Evolutionary conservation across 2,329 filamentous ascomycete species (phyloP).

Genomic region (Chaetomium sp.): DNA sequence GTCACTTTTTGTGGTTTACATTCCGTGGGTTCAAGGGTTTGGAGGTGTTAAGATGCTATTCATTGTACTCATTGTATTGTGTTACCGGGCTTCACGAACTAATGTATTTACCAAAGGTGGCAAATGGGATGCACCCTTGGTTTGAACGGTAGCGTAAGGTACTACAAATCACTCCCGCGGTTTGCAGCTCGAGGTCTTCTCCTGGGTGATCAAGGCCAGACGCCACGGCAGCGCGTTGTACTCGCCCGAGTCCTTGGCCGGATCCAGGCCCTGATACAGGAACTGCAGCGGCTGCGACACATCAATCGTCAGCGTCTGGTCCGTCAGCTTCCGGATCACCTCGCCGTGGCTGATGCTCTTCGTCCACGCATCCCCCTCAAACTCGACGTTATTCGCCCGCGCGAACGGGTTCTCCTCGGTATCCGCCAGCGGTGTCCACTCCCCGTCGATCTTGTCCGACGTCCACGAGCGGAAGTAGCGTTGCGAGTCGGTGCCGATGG

Average conservation of each 20-base stretch:
- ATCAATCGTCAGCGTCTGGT: constrained; percentile 33
- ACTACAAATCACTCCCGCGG: too few species aligned
- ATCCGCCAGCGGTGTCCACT: constrained; percentile 31
- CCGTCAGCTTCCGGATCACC: constrained; percentile 29
- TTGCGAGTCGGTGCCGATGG: constrained; percentile 28
- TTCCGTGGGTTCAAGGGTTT: too few species aligned
- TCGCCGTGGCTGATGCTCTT: constrained; percentile 30
- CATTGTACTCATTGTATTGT: too few species aligned
- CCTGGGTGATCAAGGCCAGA: constrained; percentile 29
- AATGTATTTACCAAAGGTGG: too few species aligned
- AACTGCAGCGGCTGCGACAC: constrained; percentile 26
- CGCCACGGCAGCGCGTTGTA: constrained; percentile 35
- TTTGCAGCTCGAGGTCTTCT: neutral
- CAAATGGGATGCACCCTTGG: too few species aligned
- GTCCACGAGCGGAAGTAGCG: constrained; percentile 37
- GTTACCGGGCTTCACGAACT: too few species aligned
- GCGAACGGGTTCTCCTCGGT: constrained; percentile 34
- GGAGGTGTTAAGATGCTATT: too few species aligned
- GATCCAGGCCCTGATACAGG: constrained; percentile 35
- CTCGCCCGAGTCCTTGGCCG: constrained; percentile 21
- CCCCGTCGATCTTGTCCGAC: constrained; percentile 26
- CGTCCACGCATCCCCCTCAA: constrained; percentile 31
- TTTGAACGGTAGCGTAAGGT: too few species aligned
- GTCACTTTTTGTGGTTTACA: too few species aligned
- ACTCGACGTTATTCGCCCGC: constrained; percentile 32